These are phyloP conservation scores for Mucor mucedo DNA, from an alignment of 371 early-diverging fungal genomes.

Conservation along the genomic window DNA sequence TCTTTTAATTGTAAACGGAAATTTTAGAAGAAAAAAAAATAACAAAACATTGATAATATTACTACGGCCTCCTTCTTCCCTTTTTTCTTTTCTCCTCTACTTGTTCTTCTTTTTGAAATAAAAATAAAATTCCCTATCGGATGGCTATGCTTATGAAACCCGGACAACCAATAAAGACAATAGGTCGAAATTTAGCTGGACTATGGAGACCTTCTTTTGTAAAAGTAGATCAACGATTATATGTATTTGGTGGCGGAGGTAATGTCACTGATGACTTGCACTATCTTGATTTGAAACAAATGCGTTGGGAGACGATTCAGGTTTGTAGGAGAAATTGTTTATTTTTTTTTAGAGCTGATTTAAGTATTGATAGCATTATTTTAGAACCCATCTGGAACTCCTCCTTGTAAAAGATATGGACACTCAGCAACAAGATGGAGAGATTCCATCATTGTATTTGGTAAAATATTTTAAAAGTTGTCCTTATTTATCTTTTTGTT, in stretches of 20 bases:
- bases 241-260: constrained; percentile 66
- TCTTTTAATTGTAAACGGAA: not conserved
- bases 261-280: constrained; percentile 63
- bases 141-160: constrained; percentile 34
- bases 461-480: constrained; percentile 24
- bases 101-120: not conserved
- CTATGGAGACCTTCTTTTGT: constrained; percentile 68
- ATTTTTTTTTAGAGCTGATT: constrained; percentile 5
- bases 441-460: constrained; percentile 62
- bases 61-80: not conserved
- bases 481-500: not conserved
- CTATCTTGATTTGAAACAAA: constrained; percentile 52
- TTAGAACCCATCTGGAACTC: constrained; percentile 51
- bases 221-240: constrained; percentile 57
- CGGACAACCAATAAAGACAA: constrained; percentile 55
- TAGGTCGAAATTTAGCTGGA: constrained; percentile 61
- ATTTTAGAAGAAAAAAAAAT: not conserved
- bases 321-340: constrained; percentile 17
- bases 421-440: constrained; percentile 66
- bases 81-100: not conserved
- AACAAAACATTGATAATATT: not conserved
- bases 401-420: constrained; percentile 66
- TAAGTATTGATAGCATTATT: not conserved
- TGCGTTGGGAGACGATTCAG: constrained; percentile 46
- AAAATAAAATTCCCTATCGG: constrained; percentile 3